A percentile compares a stretch with the other conserved stretches of the same genome.
Conservation (phyloP, 306 rosid genomes). For the Prunus mongolica region DNA sequence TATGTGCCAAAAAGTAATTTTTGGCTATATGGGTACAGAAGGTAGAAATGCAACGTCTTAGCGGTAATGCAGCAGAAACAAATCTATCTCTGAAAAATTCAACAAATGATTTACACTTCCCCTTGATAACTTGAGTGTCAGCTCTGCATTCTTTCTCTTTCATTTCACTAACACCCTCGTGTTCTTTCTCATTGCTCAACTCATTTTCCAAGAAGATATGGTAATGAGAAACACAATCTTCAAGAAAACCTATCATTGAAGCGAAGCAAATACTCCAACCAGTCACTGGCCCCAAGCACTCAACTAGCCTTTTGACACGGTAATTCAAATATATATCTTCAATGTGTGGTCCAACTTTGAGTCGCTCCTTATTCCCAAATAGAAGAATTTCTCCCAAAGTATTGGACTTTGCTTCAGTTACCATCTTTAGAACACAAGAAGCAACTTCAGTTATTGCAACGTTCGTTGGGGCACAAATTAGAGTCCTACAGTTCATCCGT, state of each 20-base stretch:
- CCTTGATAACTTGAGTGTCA: slow-evolving; percentile 19
- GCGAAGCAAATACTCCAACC: slow-evolving; percentile 58
- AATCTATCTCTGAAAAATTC: slow-evolving; percentile 50
- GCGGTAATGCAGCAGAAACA: slow-evolving; percentile 19
- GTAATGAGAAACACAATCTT: slow-evolving; percentile 56
- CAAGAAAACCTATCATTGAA: slow-evolving; percentile 59
- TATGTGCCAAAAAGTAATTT: slow-evolving; percentile 34
- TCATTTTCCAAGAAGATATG: slow-evolving; percentile 47
- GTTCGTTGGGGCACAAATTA: slow-evolving; percentile 81
- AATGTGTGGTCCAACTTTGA: slow-evolving; percentile 48
- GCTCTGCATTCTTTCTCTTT: slow-evolving; percentile 5
- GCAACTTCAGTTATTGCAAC: slow-evolving; percentile 69
- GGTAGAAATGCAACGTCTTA: slow-evolving; percentile 35
- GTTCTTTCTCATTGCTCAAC: slow-evolving; percentile 20
- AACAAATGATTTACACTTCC: slow-evolving; percentile 40
- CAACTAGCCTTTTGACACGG: slow-evolving; percentile 45
- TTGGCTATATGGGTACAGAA: slow-evolving; percentile 53
- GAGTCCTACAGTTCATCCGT: slow-evolving; percentile 44
- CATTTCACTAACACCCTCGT: background rate
- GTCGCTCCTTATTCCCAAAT: slow-evolving; percentile 67
- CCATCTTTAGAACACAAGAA: slow-evolving; percentile 47
- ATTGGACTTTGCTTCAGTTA: slow-evolving; percentile 28
- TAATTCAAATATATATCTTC: slow-evolving; percentile 55
- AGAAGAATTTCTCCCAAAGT: slow-evolving; percentile 53
- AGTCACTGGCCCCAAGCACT: slow-evolving; percentile 40